Conservation (phyloP, 306 rosid species). For the Prunus mira region DNA sequence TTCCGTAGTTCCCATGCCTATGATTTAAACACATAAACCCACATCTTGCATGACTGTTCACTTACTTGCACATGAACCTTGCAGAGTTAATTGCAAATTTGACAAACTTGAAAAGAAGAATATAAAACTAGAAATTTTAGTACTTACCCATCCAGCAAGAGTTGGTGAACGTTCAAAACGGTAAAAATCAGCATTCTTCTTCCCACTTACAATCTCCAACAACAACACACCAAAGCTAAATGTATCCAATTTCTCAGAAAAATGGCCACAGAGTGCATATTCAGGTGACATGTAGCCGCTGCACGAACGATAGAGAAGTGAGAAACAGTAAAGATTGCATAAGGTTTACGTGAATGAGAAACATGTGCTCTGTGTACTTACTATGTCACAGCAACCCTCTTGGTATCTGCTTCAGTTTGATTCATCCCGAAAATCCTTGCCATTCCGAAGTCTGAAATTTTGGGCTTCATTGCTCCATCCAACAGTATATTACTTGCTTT, state of each 20-base stretch:
- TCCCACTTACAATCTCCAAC: slow-evolving; percentile 20
- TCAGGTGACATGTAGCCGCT: slow-evolving; percentile 22
- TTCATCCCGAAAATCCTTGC: slow-evolving; percentile 17
- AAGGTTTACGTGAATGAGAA: neutral
- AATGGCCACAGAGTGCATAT: slow-evolving; percentile 14
- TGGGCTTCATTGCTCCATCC: slow-evolving; percentile 20
- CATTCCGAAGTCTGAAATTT: slow-evolving; percentile 23
- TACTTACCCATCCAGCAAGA: slow-evolving; percentile 1
- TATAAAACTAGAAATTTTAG: neutral
- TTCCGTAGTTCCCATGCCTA: slow-evolving; percentile 16
- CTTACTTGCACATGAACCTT: too few relatives aligned
- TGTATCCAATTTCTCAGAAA: slow-evolving; percentile 4
- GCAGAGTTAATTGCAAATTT: too few relatives aligned
- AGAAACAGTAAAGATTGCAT: too few relatives aligned
- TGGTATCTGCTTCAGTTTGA: slow-evolving; percentile 17
- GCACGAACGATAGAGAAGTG: neutral
- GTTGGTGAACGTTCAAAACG: slow-evolving; percentile 3
- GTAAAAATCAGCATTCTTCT: slow-evolving; percentile 7
- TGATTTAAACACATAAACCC: neutral
- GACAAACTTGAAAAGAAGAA: neutral
- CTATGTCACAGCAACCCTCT: slow-evolving; percentile 23
- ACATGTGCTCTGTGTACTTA: neutral
- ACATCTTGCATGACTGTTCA: too few relatives aligned
- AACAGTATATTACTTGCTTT: slow-evolving; percentile 25
- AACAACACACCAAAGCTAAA: slow-evolving; percentile 5